phyloP scores from a whole-genome alignment of 129 eudicot genomes.

The Tagetes erecta region DNA sequence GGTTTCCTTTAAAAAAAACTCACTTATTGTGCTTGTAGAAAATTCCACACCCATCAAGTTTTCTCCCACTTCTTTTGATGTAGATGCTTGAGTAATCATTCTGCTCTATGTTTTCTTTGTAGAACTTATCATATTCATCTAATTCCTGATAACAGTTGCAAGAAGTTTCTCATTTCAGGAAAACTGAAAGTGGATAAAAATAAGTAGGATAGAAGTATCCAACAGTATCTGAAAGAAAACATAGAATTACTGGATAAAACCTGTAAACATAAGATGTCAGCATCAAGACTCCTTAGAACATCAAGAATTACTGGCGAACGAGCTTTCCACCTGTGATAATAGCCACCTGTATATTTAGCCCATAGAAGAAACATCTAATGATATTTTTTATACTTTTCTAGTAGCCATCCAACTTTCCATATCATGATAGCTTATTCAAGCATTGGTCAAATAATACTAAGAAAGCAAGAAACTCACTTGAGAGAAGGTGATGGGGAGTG shows the following conservation, averaged over 20 bases:
- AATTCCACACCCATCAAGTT: constrained; percentile 93
- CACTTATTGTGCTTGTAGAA: constrained; percentile 74
- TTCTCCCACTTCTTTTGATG: constrained; percentile 70
- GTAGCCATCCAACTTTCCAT: not conserved
- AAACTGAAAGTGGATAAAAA: not conserved
- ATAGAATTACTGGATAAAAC: constrained; percentile 31
- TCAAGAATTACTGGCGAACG: constrained; percentile 76
- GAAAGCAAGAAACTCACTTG: constrained; percentile 49
- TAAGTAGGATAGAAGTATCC: not conserved
- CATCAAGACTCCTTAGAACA: constrained; percentile 60
- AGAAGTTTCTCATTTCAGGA: constrained; percentile 18
- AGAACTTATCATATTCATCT: constrained; percentile 87
- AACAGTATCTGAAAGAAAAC: not conserved
- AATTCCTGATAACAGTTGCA: constrained; percentile 53
- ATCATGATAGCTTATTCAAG: constrained; percentile 16
- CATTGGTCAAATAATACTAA: not conserved
- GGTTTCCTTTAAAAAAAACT: constrained; percentile 17
- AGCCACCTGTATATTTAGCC: not conserved
- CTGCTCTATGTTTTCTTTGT: constrained; percentile 66
- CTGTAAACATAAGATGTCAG: constrained; percentile 95
- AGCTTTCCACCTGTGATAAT: constrained; percentile 78
- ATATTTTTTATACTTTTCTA: constrained; percentile 2
- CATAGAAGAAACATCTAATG: not conserved
- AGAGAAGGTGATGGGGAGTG: constrained; percentile 89
- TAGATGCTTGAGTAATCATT: constrained; percentile 79